phyloP scores from a whole-genome alignment of 1,284 basidiomycete species.

The Neolentinus lepideus region DNA sequence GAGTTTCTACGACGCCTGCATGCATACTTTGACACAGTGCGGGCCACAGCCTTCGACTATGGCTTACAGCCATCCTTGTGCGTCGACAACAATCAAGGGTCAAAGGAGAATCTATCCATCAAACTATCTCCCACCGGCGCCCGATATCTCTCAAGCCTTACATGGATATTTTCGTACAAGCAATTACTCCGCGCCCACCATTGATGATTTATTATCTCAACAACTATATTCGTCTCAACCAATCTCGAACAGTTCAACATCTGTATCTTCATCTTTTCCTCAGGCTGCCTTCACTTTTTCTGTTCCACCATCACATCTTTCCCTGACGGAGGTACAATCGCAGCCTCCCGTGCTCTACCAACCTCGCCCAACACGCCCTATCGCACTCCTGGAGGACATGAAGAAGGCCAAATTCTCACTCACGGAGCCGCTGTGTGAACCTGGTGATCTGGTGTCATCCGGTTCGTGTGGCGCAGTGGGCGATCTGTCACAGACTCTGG shows the following conservation, averaged over 20 bases:
- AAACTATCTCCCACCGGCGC: neutral
- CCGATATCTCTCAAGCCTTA: neutral
- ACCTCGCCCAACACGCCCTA: neutral
- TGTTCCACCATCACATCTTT: neutral
- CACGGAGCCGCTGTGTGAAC: neutral
- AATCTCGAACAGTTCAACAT: neutral
- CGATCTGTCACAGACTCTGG: neutral
- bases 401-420: neutral
- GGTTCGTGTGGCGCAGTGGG: neutral
- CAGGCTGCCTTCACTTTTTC: neutral
- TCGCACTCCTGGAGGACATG: neutral
- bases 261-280: neutral
- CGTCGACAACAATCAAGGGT: neutral
- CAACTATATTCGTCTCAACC: constrained; percentile 1
- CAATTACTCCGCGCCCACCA: neutral
- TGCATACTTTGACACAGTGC: neutral
- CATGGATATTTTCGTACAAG: neutral
- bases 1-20: neutral
- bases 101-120: neutral
- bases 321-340: neutral
- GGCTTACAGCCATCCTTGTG: neutral
- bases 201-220: neutral
- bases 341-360: neutral
- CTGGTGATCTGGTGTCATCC: neutral
- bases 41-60: neutral